These are phyloP conservation scores for Verticillium longisporum DNA, from an alignment of 2,329 filamentous ascomycete species.

Conservation along the genomic window DNA sequence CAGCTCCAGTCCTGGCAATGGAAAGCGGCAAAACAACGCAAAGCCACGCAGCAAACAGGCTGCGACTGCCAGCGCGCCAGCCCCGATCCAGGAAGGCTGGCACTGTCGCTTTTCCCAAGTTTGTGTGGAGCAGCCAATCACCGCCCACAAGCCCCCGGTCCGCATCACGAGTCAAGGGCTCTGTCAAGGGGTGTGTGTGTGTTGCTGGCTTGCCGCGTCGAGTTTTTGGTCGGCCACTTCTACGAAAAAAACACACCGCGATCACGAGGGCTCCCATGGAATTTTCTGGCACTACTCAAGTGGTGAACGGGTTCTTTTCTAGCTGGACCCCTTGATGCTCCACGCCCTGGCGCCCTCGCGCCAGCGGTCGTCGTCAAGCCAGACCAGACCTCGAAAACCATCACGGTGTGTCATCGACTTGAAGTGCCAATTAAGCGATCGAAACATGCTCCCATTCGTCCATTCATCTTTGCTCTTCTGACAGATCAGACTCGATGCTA, in stretches of 20 bases:
- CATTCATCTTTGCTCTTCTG: too few species aligned
- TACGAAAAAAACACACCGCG: background rate
- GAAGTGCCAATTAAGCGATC: background rate
- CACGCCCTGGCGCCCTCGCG: background rate
- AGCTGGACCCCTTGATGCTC: background rate
- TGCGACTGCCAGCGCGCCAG: background rate
- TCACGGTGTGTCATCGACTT: background rate
- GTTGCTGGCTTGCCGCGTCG: background rate
- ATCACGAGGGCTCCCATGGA: background rate
- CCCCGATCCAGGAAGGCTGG: background rate
- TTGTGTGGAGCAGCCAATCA: conserved; percentile 3
- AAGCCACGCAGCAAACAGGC: background rate
- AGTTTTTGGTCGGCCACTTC: background rate
- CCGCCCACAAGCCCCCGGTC: background rate
- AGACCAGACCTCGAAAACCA: background rate
- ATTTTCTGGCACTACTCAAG: background rate
- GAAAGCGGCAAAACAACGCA: background rate
- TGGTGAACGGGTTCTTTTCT: background rate
- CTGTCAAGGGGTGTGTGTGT: background rate
- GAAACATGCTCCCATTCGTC: too few species aligned
- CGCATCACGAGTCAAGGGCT: background rate
- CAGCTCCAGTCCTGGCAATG: background rate
- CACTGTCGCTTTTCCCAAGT: background rate
- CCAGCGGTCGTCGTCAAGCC: background rate
- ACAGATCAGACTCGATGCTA: too few species aligned